phyloP scores from a whole-genome alignment of 2,329 filamentous ascomycete genomes.

The Amylocarpus encephaloides region DNA sequence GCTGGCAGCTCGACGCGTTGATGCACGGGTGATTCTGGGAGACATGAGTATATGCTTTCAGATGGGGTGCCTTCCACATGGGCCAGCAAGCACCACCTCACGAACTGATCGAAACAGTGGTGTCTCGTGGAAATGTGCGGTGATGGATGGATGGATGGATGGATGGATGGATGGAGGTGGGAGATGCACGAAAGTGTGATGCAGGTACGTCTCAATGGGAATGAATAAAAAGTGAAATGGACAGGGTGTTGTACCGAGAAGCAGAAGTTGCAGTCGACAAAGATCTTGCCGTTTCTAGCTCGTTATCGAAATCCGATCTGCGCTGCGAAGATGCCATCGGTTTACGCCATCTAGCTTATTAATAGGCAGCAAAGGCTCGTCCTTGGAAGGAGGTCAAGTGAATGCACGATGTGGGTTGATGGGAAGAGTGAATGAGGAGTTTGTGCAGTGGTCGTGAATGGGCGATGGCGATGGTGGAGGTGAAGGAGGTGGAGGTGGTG shows the following conservation, averaged over 20 bases:
- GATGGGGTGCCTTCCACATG: slow-evolving; percentile 10
- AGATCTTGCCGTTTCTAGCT: slow-evolving; percentile 13
- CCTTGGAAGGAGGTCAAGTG: background rate
- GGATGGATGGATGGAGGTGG: too few species aligned
- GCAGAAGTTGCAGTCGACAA: slow-evolving; percentile 13
- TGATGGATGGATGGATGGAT: too few species aligned
- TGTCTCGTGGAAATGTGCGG: slow-evolving; percentile 7
- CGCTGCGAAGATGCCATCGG: slow-evolving; percentile 15
- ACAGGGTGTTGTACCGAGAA: slow-evolving; percentile 18
- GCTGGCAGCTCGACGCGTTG: slow-evolving; percentile 79
- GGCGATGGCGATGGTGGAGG: too few species aligned
- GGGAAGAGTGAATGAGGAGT: background rate
- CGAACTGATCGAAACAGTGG: slow-evolving; percentile 13
- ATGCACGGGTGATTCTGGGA: slow-evolving; percentile 92
- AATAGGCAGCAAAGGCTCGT: slow-evolving; percentile 4
- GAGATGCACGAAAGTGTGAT: slow-evolving; percentile 1
- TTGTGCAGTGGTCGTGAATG: background rate
- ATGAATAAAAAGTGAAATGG: slow-evolving; percentile 13
- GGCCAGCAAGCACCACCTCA: slow-evolving; percentile 16
- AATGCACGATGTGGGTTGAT: background rate
- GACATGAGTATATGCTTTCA: slow-evolving; percentile 67
- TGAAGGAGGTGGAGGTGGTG: too few species aligned
- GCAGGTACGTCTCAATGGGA: slow-evolving; percentile 1
- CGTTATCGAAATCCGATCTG: slow-evolving; percentile 14
- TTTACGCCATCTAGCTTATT: slow-evolving; percentile 15